A percentile compares a stretch with the other conserved stretches of the same genome.
Conservation (phyloP, 75 land plant species). For the Cryptomeria japonica region DNA sequence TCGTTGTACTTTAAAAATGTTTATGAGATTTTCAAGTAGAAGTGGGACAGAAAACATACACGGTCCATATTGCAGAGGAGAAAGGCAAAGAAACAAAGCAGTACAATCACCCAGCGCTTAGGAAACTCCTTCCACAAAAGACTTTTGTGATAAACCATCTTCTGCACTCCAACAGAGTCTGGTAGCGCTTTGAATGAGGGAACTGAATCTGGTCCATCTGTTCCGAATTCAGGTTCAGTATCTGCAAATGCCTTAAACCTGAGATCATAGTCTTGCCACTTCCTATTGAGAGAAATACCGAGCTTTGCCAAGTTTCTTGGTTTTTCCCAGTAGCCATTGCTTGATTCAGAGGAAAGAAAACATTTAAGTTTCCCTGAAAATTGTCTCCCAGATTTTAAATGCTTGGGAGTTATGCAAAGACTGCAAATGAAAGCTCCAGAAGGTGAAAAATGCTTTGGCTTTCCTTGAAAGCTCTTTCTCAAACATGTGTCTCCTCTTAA, state of each 20-base stretch:
- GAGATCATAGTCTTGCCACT: conserved; percentile 6
- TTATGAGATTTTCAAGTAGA: not conserved
- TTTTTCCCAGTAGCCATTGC: conserved; percentile 5
- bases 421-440: not conserved
- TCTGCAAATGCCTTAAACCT: conserved; percentile 14
- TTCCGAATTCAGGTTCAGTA: conserved; percentile 10
- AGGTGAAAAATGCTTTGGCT: conserved; percentile 2
- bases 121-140: conserved; percentile 66
- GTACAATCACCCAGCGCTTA: conserved; percentile 84
- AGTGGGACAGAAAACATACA: conserved; percentile 36
- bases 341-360: conserved; percentile 8
- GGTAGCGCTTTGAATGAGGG: conserved; percentile 2
- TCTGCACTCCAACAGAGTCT: conserved; percentile 3
- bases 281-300: not conserved
- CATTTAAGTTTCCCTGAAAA: conserved; percentile 1
- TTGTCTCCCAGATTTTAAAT: not conserved
- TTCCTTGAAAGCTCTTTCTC: conserved; percentile 5
- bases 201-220: conserved; percentile 14
- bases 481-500: not conserved
- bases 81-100: conserved; percentile 88
- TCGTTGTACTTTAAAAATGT: not conserved
- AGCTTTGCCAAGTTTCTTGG: conserved; percentile 3
- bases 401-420: not conserved
- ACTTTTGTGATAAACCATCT: not conserved
- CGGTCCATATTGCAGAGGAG: conserved; percentile 98